Base-by-base conservation (phyloP, 75 land plant species). In the Selaginella tamariscina region DNA sequence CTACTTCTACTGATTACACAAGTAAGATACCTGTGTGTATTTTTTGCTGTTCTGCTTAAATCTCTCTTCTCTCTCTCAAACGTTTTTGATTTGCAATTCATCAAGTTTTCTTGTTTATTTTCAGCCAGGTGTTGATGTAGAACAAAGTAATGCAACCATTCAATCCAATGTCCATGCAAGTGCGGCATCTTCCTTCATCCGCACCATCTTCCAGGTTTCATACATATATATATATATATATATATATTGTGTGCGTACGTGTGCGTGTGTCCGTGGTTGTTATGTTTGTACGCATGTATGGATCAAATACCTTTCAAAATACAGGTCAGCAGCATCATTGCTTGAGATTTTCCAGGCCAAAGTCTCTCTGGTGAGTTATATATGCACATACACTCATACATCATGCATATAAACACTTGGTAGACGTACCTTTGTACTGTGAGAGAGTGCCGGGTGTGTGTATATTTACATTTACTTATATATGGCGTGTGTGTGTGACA, bases 1-100 rank as follows among this genome's bases (percentile, higher is more conserved):
- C 70, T 90, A 27, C 88, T 90, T 54, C 71, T 94, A 57, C 57
- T 90, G 55, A n/a, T n/a, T n/a, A 56, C 71, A 57, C 88, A 94
- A 86, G 98, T 84, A 63, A 75, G 72, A 31, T 49, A 31, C 13
- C 65, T 24, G 54, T 18, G 0, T 15, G 0, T 0, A 30, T 22
- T 69, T 15, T 22, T 22, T 60, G 9, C 2, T 22, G n/a, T 21
- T 9, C 24, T 64, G 69, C 27, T 28, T 23, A 24, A 29, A 29
- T 65, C 23, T 65, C 31, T 18, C 30, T 22, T 65, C 9, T 29
- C 66, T 65, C 8, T 15, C 8, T 59, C 24, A 8, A 24, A 8
- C 8, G 13, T 29, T 9, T 29, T 65, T 2, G 27, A n/a, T 69
- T 63, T 69, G 67, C 9, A n/a, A 21, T 15, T 23, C 63, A 5